Evolutionary conservation across 768 basidiomycete species (phyloP).

Genomic region (Tephrocybe sp.): DNA sequence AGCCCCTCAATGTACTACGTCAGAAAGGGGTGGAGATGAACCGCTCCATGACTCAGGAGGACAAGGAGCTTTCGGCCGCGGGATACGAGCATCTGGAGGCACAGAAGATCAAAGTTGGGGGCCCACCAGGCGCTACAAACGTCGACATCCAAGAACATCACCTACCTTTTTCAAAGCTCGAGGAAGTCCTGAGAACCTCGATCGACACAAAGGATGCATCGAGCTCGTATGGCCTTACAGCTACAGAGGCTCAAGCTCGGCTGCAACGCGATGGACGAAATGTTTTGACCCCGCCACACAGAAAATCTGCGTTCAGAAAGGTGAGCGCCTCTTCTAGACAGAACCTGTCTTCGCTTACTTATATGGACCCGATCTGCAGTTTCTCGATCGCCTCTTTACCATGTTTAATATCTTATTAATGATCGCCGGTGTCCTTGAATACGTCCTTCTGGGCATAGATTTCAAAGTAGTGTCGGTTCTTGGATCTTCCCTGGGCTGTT

Average conservation of each 20-base stretch:
- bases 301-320: constrained; percentile 65
- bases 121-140: constrained; percentile 30
- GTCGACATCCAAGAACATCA: constrained; percentile 63
- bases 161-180: constrained; percentile 41
- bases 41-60: constrained; percentile 64
- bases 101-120: constrained; percentile 36
- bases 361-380: constrained; percentile 35
- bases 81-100: constrained; percentile 63
- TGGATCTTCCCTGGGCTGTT: constrained; percentile 5
- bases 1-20: constrained; percentile 31
- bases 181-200: constrained; percentile 42
- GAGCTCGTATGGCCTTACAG: constrained; percentile 48
- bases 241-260: constrained; percentile 51
- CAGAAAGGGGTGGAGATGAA: constrained; percentile 62
- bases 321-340: constrained; percentile 27
- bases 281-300: constrained; percentile 64
- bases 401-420: constrained; percentile 72
- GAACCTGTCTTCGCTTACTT: not conserved
- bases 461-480: constrained; percentile 42
- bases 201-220: constrained; percentile 55
- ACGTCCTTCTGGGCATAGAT: constrained; percentile 60
- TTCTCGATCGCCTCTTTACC: constrained; percentile 59
- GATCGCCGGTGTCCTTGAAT: constrained; percentile 64
- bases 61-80: constrained; percentile 65
- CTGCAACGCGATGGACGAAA: constrained; percentile 61